phyloP scores from a whole-genome alignment of 176 grass and related monocot species.

The Musa troglodytarum region DNA sequence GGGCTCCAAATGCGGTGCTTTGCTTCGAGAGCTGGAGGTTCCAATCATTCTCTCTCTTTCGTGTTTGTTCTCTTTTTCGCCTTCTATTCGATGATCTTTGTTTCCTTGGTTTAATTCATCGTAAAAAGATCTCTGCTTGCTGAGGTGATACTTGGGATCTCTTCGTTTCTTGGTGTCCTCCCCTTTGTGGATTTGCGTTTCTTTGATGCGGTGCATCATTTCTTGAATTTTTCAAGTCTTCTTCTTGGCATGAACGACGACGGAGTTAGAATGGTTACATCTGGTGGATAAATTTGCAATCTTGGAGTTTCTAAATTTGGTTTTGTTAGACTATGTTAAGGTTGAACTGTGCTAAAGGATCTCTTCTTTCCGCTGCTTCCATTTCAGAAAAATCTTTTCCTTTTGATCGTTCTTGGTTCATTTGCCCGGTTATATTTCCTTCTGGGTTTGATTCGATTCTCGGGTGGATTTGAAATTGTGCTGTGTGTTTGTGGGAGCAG shows the following conservation, averaged over 20 bases:
- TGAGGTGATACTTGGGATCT: background rate
- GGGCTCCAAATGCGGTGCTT: background rate
- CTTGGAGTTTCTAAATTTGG: too few species aligned
- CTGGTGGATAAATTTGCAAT: too few species aligned
- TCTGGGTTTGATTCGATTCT: background rate
- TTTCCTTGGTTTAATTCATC: background rate
- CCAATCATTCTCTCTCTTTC: background rate
- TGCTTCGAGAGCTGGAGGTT: slow-evolving; percentile 2
- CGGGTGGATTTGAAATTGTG: background rate
- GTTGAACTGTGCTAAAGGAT: background rate
- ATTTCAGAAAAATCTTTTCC: background rate
- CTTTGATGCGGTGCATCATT: too few species aligned
- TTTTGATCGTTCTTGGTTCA: background rate
- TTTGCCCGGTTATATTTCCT: background rate
- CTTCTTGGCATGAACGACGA: too few species aligned
- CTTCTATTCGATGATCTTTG: too few species aligned
- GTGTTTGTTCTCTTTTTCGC: background rate
- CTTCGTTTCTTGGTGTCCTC: background rate
- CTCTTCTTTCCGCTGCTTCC: background rate
- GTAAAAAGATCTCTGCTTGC: background rate
- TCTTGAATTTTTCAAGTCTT: too few species aligned
- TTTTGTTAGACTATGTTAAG: background rate
- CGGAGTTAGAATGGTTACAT: too few species aligned
- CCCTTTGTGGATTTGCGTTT: too few species aligned
- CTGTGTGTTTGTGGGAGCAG: slow-evolving; percentile 19